Percentiles rank a stretch among this genome's conserved stretches.
Evolutionary conservation across 1,139 yeast species (phyloP).

Genomic region (Blastobotrys indianensis): DNA sequence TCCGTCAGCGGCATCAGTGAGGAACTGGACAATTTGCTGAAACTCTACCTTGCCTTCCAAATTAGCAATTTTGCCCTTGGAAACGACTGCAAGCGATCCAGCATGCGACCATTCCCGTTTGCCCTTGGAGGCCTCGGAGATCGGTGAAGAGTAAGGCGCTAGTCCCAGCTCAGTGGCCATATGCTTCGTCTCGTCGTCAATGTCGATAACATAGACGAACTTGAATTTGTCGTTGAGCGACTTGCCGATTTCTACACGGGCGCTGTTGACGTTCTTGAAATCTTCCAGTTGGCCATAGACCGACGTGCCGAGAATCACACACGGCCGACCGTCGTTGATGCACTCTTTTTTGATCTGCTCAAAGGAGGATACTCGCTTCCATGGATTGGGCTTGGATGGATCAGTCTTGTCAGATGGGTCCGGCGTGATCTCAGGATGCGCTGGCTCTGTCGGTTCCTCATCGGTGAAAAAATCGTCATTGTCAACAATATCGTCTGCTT

Average conservation of each 20-base stretch:
- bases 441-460: neutral
- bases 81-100: constrained; percentile 7
- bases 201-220: constrained; percentile 19
- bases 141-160: constrained; percentile 18
- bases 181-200: constrained; percentile 16
- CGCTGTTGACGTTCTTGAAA: constrained; percentile 11
- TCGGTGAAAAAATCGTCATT: neutral
- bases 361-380: constrained; percentile 11
- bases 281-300: constrained; percentile 12
- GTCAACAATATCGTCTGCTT: neutral
- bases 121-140: constrained; percentile 8
- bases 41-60: constrained; percentile 4
- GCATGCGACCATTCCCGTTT: constrained; percentile 9
- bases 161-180: constrained; percentile 17
- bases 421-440: constrained; percentile 4
- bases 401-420: constrained; percentile 13
- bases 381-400: constrained; percentile 5
- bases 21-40: constrained; percentile 4
- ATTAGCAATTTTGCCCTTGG: constrained; percentile 5
- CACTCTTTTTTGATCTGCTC: constrained; percentile 12
- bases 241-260: constrained; percentile 8
- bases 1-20: constrained; percentile 1
- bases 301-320: constrained; percentile 14
- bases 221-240: constrained; percentile 16
- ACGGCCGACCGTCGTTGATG: constrained; percentile 9